A percentile compares a stretch with the other conserved stretches of the same genome.
phyloP scores from a whole-genome alignment of 2,329 filamentous ascomycete genomes.

The Westerdykella aurantiaca region DNA sequence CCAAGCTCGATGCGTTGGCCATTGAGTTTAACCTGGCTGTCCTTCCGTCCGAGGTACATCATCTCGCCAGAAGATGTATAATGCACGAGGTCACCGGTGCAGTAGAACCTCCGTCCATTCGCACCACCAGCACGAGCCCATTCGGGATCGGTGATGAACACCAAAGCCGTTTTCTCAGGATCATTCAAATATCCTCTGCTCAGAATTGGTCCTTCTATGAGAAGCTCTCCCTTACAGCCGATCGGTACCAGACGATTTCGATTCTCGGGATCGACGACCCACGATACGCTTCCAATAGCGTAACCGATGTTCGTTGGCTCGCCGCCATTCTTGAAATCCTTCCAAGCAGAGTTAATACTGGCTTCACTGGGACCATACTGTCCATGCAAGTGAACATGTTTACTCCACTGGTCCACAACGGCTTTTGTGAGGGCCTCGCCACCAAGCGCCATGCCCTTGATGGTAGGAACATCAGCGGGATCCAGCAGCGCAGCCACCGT shows the following conservation, averaged over 20 bases:
- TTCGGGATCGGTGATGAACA: constrained; percentile 25
- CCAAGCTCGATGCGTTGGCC: constrained; percentile 44
- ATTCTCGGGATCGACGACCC: constrained; percentile 31
- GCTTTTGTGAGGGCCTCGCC: constrained; percentile 40
- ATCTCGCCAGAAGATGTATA: constrained; percentile 30
- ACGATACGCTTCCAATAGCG: constrained; percentile 25
- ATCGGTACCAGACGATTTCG: constrained; percentile 28
- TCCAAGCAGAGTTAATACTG: constrained; percentile 29
- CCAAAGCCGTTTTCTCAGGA: constrained; percentile 23
- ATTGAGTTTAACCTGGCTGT: constrained; percentile 37
- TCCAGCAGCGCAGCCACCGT: constrained; percentile 49
- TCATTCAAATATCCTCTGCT: constrained; percentile 33
- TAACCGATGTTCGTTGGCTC: constrained; percentile 32
- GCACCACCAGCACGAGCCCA: constrained; percentile 20
- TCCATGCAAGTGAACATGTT: constrained; percentile 18
- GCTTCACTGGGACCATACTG: constrained; percentile 32
- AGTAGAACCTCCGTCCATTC: constrained; percentile 23
- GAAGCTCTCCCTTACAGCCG: constrained; percentile 30
- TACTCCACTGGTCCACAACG: constrained; percentile 24
- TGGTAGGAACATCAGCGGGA: constrained; percentile 40
- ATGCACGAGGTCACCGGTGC: constrained; percentile 30
- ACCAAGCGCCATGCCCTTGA: constrained; percentile 41
- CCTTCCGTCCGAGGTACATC: constrained; percentile 33
- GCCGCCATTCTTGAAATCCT: constrained; percentile 24
- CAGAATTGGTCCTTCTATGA: constrained; percentile 33